A percentile compares a stretch with the other conserved stretches of the same genome.
phyloP scores from a whole-genome alignment of 1,284 basidiomycete genomes.

The Microbotryum lychnidis-dioicae region DNA sequence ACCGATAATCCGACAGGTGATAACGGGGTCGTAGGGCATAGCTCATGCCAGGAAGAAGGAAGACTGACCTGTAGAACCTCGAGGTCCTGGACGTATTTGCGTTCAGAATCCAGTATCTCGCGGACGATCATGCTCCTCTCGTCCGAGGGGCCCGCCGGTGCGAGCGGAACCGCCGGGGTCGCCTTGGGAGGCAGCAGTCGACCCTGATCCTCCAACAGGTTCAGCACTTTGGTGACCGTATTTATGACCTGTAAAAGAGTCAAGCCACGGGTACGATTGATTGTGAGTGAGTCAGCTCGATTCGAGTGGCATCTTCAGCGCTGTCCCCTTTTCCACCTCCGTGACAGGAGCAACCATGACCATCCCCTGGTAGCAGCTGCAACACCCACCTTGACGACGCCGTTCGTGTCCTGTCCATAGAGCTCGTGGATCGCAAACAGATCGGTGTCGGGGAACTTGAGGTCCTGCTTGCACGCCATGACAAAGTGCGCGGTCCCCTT shows the following conservation, averaged over 20 bases:
- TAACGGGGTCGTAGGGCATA: too few relatives aligned
- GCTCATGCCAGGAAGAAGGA: slow-evolving; percentile 9
- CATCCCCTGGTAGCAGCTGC: not conserved
- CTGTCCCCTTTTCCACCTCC: not conserved
- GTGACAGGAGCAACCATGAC: not conserved
- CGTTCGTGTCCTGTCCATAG: slow-evolving; percentile 85
- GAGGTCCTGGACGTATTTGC: slow-evolving; percentile 95
- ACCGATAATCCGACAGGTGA: not conserved
- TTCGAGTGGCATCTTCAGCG: not conserved
- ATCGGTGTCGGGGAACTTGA: slow-evolving; percentile 45
- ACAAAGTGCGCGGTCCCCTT: slow-evolving; percentile 49
- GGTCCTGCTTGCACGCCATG: slow-evolving; percentile 46
- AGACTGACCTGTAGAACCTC: slow-evolving; percentile 82
- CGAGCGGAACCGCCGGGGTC: slow-evolving; percentile 8
- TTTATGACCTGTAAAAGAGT: slow-evolving; percentile 60
- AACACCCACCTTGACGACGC: slow-evolving; percentile 75
- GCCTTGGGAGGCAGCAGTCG: slow-evolving; percentile 50
- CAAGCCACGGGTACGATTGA: too few relatives aligned
- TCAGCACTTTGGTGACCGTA: slow-evolving; percentile 80
- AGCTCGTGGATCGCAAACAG: slow-evolving; percentile 57
- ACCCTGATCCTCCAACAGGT: slow-evolving; percentile 64
- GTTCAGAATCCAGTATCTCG: slow-evolving; percentile 87
- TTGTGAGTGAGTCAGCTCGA: too few relatives aligned
- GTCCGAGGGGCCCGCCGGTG: slow-evolving; percentile 40
- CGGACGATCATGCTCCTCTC: slow-evolving; percentile 69